phyloP scores from a whole-genome alignment of 768 basidiomycete species.

The Collybiopsis confluens region DNA sequence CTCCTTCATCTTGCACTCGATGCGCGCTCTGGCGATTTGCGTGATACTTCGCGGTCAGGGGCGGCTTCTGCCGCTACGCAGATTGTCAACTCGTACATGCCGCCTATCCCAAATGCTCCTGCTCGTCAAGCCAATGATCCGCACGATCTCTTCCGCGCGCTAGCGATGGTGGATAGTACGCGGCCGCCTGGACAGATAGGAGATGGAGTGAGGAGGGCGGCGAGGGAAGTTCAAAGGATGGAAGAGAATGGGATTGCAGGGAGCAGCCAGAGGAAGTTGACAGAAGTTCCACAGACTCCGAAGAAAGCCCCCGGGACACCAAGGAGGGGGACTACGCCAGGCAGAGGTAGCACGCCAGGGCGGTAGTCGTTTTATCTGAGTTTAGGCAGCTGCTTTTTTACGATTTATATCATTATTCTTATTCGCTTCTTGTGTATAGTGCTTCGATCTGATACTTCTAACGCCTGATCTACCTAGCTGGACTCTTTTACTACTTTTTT shows the following conservation, averaged over 20 bases:
- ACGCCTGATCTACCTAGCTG: background rate
- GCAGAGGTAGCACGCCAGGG: slow-evolving; percentile 22
- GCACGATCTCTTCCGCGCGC: slow-evolving; percentile 57
- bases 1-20: slow-evolving; percentile 47
- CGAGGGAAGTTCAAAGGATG: slow-evolving; percentile 65
- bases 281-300: slow-evolving; percentile 54
- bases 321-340: slow-evolving; percentile 48
- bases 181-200: slow-evolving; percentile 65
- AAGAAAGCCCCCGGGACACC: slow-evolving; percentile 67
- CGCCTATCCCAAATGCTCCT: slow-evolving; percentile 13
- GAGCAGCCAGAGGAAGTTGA: slow-evolving; percentile 52
- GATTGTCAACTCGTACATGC: slow-evolving; percentile 30
- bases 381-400: background rate
- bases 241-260: slow-evolving; percentile 48
- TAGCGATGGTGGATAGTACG: slow-evolving; percentile 63
- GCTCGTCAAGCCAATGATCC: slow-evolving; percentile 28
- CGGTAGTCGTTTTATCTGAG: background rate
- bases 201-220: slow-evolving; percentile 66
- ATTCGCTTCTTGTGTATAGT: background rate
- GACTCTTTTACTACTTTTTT: background rate
- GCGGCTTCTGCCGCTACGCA: slow-evolving; percentile 22
- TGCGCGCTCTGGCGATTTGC: slow-evolving; percentile 30
- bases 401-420: slow-evolving; percentile 6
- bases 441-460: background rate
- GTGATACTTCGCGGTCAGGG: slow-evolving; percentile 22